Conservation (phyloP, 148 eudicot genomes). For the Vaccinium vitisidaea region DNA sequence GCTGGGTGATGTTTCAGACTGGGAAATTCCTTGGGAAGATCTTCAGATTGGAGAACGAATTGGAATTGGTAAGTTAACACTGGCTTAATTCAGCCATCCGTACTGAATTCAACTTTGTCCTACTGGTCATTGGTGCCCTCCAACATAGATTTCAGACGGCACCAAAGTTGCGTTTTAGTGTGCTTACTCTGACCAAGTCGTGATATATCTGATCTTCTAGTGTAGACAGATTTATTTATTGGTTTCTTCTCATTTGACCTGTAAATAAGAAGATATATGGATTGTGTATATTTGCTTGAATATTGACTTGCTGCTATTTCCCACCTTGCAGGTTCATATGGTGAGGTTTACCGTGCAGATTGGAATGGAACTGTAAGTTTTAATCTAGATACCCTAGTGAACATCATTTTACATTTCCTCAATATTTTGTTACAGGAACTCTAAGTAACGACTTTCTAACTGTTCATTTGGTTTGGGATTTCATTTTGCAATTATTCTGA, state of each 20-base stretch:
- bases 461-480: background rate
- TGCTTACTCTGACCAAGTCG: background rate
- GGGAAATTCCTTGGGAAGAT: conserved; percentile 96
- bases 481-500: conserved; percentile 1
- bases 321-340: conserved; percentile 82
- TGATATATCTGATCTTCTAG: background rate
- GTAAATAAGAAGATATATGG: background rate
- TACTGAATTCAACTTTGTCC: background rate
- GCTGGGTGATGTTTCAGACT: conserved; percentile 81
- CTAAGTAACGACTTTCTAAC: background rate
- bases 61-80: conserved; percentile 69
- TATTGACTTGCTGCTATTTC: conserved; percentile 10
- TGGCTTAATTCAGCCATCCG: background rate
- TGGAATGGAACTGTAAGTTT: conserved; percentile 97
- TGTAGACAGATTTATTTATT: background rate
- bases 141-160: background rate
- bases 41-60: conserved; percentile 89
- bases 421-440: conserved; percentile 15
- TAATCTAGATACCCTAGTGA: conserved; percentile 11
- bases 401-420: background rate
- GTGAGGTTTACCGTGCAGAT: conserved; percentile 93
- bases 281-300: background rate
- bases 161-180: background rate
- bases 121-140: conserved; percentile 5
- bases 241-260: background rate